Evolutionary conservation across 352 stramenopile species (phyloP), one percentile per base, ranked within the genome.

Genomic region (Globisporangium spiculum): DNA sequence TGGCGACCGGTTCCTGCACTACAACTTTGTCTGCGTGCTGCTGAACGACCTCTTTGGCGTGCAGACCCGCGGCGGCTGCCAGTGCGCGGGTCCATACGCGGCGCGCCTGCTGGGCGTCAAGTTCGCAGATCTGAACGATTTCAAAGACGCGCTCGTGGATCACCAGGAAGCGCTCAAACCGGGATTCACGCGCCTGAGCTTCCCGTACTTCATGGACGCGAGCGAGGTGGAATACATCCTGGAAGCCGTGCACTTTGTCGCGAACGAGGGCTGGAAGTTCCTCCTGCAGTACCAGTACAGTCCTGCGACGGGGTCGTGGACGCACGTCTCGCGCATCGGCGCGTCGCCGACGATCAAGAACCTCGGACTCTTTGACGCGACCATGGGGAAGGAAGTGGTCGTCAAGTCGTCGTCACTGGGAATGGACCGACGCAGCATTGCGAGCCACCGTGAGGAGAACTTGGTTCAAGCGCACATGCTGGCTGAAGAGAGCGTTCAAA

Each of bases 21-120:
- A 98, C 80, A 99, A 99, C 72, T 99, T 98, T 67, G 97, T 99
- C 10, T 98, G 93, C 64, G 94, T 96, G 20, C 77, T 99, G 57
- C 77, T 99, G 2, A 99, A 99, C 72, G 97, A 99, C 79, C 70
- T 99, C 4, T 99, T 99, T 76, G 97, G 97, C 4, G 90, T 99
- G 26, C 97, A 84, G 50, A 78, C 72, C 4, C 68, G 78, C 22
- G 78, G 78, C 22, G 78, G 76, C 1, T 80, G 75, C 96, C 89
- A 89, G 71, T 70, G 83, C 92, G 96, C 97, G 16, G 97, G 97
- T n/a, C 96, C 96, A 0, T 99, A 98, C 68, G 94, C 86, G 3
- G 89, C 97, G 61, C 76, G 80, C 0, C 69, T 99, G 38, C 84
- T 99, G 1, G 97, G 97, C 6, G 71, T 99, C 63, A 86, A 76